Conservation (phyloP, 2,329 filamentous ascomycete species). For the Scedosporium aurantiacum region DNA sequence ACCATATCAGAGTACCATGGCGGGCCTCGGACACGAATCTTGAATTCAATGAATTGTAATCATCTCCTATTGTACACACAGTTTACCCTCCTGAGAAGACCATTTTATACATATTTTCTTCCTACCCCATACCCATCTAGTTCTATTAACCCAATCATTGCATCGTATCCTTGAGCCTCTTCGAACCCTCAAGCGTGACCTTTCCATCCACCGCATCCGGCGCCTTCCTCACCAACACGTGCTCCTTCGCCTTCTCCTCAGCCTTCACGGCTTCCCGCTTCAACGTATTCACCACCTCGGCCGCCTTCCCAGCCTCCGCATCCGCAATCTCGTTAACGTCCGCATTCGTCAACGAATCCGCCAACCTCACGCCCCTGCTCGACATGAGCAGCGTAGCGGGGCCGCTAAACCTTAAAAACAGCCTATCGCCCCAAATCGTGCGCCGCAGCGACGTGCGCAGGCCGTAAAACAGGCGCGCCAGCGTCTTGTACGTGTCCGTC, state of each 20-base stretch:
- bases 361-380: constrained; percentile 68
- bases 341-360: constrained; percentile 63
- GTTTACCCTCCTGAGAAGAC: too few relatives aligned
- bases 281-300: constrained; percentile 40
- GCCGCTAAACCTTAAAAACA: constrained; percentile 84
- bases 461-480: constrained; percentile 54
- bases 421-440: constrained; percentile 84
- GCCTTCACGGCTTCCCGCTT: neutral
- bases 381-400: constrained; percentile 80
- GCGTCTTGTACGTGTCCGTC: constrained; percentile 59
- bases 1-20: too few relatives aligned
- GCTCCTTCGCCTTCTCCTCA: constrained; percentile 7
- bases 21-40: too few relatives aligned
- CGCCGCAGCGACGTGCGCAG: constrained; percentile 67
- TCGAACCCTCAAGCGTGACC: constrained; percentile 52
- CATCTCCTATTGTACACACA: too few relatives aligned
- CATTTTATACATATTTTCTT: constrained; percentile 1
- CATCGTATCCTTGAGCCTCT: constrained; percentile 45
- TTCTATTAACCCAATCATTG: constrained; percentile 17
- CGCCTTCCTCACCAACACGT: constrained; percentile 26
- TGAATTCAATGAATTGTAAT: too few relatives aligned
- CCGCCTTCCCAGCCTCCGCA: constrained; percentile 59
- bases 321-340: constrained; percentile 89
- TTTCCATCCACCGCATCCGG: constrained; percentile 50
- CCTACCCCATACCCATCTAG: constrained; percentile 3